Conservation (phyloP, 495 filamentous ascomycete species). For the Chaetomium fimeti region DNA sequence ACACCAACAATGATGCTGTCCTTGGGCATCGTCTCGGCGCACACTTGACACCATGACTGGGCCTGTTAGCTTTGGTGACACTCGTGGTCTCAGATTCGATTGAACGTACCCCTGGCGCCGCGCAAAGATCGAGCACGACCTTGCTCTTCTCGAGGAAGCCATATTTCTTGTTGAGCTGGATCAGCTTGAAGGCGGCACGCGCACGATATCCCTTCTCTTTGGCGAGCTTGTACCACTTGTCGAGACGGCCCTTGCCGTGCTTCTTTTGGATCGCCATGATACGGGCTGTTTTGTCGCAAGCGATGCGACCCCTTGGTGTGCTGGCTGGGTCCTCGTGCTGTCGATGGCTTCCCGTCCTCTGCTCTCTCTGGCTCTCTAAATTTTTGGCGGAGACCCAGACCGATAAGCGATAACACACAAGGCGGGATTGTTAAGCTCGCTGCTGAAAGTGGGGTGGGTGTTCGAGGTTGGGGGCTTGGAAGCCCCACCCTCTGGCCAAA, state of each 20-base stretch:
- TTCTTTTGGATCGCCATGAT: conserved; percentile 98
- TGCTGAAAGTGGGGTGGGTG: conserved; percentile 14
- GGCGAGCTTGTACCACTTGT: conserved; percentile 87
- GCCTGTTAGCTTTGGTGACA: conserved; percentile 24
- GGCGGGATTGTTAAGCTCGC: conserved; percentile 12
- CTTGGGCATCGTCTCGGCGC: conserved; percentile 88
- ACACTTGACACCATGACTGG: conserved; percentile 97
- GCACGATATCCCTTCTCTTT: conserved; percentile 99
- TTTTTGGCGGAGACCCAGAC: conserved; percentile 28
- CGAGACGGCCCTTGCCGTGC: conserved; percentile 97
- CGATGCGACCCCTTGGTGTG: conserved; percentile 13
- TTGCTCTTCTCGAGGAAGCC: conserved; percentile 95
- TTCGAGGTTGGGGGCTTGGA: not conserved
- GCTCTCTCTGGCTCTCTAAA: conserved; percentile 9
- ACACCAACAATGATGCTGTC: conserved; percentile 91
- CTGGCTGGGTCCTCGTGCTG: conserved; percentile 13
- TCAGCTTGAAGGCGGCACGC: conserved; percentile 95
- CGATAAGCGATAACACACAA: conserved; percentile 40
- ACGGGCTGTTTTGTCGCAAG: conserved; percentile 17
- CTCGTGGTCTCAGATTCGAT: not conserved
- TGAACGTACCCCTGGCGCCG: conserved; percentile 80
- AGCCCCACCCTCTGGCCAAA: too few species aligned
- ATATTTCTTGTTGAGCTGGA: conserved; percentile 99
- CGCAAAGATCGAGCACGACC: conserved; percentile 94
- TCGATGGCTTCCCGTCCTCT: conserved; percentile 1